Conservation (phyloP, 371 early-diverging fungal species). For the Mortierella sp. region DNA sequence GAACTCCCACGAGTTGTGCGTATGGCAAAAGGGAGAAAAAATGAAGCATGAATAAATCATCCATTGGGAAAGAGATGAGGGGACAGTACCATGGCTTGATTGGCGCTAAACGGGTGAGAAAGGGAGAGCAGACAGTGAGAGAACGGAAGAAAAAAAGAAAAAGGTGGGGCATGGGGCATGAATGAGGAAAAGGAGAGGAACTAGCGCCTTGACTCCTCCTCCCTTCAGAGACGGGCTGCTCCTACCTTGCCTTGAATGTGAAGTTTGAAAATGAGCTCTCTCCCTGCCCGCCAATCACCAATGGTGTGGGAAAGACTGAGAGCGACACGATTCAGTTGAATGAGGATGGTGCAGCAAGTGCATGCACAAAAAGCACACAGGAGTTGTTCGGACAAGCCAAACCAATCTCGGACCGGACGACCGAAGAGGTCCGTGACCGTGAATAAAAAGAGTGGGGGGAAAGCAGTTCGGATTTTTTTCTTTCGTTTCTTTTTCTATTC, state of each 20-base stretch:
- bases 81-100: neutral
- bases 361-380: neutral
- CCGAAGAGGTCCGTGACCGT: slow-evolving; percentile 1
- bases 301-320: neutral
- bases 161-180: neutral
- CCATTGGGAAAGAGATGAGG: neutral
- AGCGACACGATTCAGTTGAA: neutral
- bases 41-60: neutral
- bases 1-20: neutral
- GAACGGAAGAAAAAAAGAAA: neutral
- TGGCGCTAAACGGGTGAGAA: neutral
- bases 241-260: neutral
- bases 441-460: neutral
- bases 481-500: neutral
- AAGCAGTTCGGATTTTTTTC: neutral
- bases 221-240: neutral
- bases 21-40: neutral
- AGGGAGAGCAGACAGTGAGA: neutral
- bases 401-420: neutral
- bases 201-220: neutral
- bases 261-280: neutral
- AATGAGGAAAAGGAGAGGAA: neutral
- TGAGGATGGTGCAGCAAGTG: neutral
- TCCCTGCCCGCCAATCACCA: too few relatives aligned
- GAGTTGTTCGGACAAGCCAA: neutral